These are phyloP conservation scores for Pisolithus albus DNA, from an alignment of 768 basidiomycete species.

Conservation along the genomic window DNA sequence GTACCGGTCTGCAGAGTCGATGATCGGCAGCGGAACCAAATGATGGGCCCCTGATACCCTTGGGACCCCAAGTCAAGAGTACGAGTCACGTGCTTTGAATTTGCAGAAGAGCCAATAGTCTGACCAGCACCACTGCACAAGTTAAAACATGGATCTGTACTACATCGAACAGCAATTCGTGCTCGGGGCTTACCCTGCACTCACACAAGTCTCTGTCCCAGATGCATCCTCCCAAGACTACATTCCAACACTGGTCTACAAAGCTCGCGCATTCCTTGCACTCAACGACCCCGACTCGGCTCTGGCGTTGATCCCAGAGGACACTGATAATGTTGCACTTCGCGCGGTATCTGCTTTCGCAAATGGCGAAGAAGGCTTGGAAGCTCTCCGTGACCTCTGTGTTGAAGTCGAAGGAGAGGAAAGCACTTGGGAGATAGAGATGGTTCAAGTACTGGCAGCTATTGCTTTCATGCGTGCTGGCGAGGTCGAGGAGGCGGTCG, in stretches of 20 bases:
- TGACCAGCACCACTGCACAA: neutral
- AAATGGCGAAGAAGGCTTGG: constrained; percentile 55
- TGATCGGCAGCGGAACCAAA: too few relatives aligned
- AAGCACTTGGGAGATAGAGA: constrained; percentile 58
- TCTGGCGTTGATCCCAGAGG: constrained; percentile 47
- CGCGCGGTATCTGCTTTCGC: constrained; percentile 71
- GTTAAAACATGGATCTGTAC: constrained; percentile 48
- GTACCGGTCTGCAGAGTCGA: too few relatives aligned
- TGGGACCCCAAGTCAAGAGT: too few relatives aligned
- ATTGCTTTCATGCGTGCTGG: constrained; percentile 79
- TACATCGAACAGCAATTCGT: constrained; percentile 71
- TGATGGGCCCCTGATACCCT: too few relatives aligned
- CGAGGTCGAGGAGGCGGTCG: constrained; percentile 88
- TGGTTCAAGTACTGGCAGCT: constrained; percentile 77
- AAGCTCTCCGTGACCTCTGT: constrained; percentile 77
- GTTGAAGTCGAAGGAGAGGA: constrained; percentile 82
- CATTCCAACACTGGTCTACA: constrained; percentile 60
- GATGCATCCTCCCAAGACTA: constrained; percentile 60
- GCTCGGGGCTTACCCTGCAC: constrained; percentile 66
- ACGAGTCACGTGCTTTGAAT: constrained; percentile 3
- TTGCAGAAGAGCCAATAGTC: neutral
- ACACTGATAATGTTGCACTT: constrained; percentile 57
- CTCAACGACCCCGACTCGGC: constrained; percentile 54
- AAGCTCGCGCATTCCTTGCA: constrained; percentile 73
- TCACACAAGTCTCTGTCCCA: constrained; percentile 50